Conservation (phyloP, 108 stramenopile genomes). For the Cyclotella atomus region DNA sequence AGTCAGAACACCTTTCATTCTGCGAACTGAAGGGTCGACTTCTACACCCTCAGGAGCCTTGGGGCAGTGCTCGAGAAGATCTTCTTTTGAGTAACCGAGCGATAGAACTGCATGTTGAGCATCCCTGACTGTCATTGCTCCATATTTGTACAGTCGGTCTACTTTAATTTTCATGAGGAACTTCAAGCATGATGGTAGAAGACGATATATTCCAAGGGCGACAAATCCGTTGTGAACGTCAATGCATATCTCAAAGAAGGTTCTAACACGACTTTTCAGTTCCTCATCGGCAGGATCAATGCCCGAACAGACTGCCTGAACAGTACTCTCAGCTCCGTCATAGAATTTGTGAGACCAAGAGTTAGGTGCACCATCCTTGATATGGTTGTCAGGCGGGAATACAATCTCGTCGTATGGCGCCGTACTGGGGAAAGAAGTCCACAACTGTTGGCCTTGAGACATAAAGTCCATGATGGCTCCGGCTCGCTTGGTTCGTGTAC, state of each 20-base stretch:
- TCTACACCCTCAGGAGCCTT: slow-evolving; percentile 43
- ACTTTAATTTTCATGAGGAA: slow-evolving; percentile 42
- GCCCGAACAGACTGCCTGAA: slow-evolving; percentile 12
- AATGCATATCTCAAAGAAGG: slow-evolving; percentile 34
- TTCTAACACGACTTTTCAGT: slow-evolving; percentile 28
- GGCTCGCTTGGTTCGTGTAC: slow-evolving; percentile 31
- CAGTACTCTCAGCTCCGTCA: slow-evolving; percentile 24
- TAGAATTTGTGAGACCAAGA: slow-evolving; percentile 38
- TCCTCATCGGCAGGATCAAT: slow-evolving; percentile 34
- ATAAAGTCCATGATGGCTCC: slow-evolving; percentile 53
- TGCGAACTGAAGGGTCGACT: slow-evolving; percentile 50
- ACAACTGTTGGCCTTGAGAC: slow-evolving; percentile 40
- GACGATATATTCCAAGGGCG: slow-evolving; percentile 36
- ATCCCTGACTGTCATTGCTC: slow-evolving; percentile 44
- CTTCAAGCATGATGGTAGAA: slow-evolving; percentile 38
- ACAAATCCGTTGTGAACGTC: slow-evolving; percentile 50
- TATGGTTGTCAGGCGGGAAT: slow-evolving; percentile 28
- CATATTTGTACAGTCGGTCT: slow-evolving; percentile 36
- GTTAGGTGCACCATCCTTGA: slow-evolving; percentile 43
- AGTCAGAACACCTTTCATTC: slow-evolving; percentile 62
- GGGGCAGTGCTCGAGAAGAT: slow-evolving; percentile 34
- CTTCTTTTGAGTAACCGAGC: slow-evolving; percentile 34
- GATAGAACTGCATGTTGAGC: slow-evolving; percentile 44
- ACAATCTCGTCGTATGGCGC: slow-evolving; percentile 50
- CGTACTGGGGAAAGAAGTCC: slow-evolving; percentile 32